Base-by-base conservation (phyloP, 2,329 filamentous ascomycete genomes). In the Botrytis sinoallii region DNA sequence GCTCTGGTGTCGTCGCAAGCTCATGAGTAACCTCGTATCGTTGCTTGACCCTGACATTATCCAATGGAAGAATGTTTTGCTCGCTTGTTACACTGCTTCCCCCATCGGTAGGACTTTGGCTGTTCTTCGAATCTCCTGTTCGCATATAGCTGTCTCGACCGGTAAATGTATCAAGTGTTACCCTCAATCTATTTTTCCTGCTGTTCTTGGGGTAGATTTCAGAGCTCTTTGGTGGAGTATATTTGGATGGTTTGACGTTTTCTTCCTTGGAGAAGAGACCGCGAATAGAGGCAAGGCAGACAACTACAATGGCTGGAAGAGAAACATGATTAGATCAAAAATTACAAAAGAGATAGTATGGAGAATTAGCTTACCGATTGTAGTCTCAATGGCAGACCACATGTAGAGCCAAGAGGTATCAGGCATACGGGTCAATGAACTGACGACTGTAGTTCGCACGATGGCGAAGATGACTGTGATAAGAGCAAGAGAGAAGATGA, bases 401-500 rank as follows among this genome's bases (percentile, higher is more conserved):
- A 61, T 61, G 59, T 61, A 61, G 22, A 61, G 59, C 59, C 59
- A 61, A 40, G 59, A 61, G 25, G 59, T 61, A 40, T 61, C 59
- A 40, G 59, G 59, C 59, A 61, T 61, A 12, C 59, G 59, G 22
- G 59, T 61, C 59, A 61, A 61, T n/a, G 59, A 61, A 38, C 59
- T 61, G 12, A 61, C 59, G 10, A 61, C 59, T 16, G 59, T 61
- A 61, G 59, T 61, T 40, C 59, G 35, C 22, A 61, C 59, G 20
- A 61, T 61, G 59, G 59, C 59, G 35, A 61, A 61, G 7, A 16
- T 38, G 22, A 61, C 32, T 40, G 59, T 61, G 22, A 61, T 61
- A 8, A 61, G 59, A n/a, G 59, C 59, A 16, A 61, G 22, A 40
- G 59, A 61, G 59, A 61, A 61, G 35, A 61, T 61, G 10, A 61